Evolutionary conservation across 371 early-diverging fungal genomes (phyloP), one percentile per base, ranked within the genome.

Genomic region (Mucor velutinosus): DNA sequence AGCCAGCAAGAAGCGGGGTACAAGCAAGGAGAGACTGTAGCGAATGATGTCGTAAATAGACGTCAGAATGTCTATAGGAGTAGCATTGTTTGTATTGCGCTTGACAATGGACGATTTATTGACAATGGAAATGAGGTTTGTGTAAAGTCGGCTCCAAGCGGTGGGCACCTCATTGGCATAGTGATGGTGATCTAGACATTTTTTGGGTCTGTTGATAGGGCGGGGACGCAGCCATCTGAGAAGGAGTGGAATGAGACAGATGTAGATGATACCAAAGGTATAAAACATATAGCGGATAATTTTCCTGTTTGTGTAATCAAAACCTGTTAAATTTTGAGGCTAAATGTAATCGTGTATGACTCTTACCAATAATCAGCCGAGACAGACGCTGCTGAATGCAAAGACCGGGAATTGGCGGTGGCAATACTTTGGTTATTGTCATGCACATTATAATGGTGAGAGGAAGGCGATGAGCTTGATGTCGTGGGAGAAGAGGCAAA

Each of bases 401-500:
- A 29, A 29, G 62, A 49, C 19, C 29, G 63, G 21, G 53, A 45
- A 17, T 23, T 49, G 25, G 56, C 29, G 19, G 29, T 35, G 11
- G 29, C 30, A 41, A 33, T 53, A 25, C 55, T 56, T 43, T 43
- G 45, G 14, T 43, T n/a, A 23, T 60, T 69, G n/a, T 64, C 65
- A 45, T 49, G 43, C 25, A 49, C 43, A 37, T 30, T 51, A 29
- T 58, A 35, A 21, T 58, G 67, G 55, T 61, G 60, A 6, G 15
- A n/a, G n/a, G 51, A 25, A 12, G 21, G 21, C 6, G 27, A 23
- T 3, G 15, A 5, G 14, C 35, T 49, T n/a, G 23, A 29, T 5
- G 68, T 17, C n/a, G 69, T 55, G 30, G 79, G 76, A 1, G 78
- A 76, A 12, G 78, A 58, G 7, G 78, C 68, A 64, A 79, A 83